Percentiles rank a stretch among this genome's conserved stretches.
phyloP scores from a whole-genome alignment of 441 rosid species.

The Breynia disticha region DNA sequence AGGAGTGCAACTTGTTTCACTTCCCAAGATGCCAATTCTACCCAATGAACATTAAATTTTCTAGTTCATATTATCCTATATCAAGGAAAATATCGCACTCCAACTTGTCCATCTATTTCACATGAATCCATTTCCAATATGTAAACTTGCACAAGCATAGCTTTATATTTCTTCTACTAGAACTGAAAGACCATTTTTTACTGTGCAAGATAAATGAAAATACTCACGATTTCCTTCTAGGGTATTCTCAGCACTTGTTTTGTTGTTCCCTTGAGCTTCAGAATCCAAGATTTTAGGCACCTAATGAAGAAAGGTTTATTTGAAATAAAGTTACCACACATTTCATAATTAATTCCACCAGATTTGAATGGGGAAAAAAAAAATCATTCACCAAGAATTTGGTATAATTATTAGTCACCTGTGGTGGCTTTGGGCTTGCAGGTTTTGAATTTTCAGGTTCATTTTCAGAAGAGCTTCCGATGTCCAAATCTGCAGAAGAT shows the following conservation, averaged over 20 bases:
- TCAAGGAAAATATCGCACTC: no score
- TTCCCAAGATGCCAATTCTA: no score
- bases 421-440: slow-evolving; percentile 24
- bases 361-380: background rate
- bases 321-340: background rate
- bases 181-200: background rate
- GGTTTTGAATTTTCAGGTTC: slow-evolving; percentile 38
- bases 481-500: slow-evolving; percentile 41
- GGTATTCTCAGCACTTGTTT: slow-evolving; percentile 26
- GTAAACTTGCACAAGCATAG: background rate
- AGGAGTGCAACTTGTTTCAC: no score
- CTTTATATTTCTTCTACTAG: background rate
- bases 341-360: background rate
- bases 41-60: no score
- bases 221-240: slow-evolving; percentile 55
- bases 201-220: slow-evolving; percentile 7
- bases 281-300: slow-evolving; percentile 29
- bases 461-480: slow-evolving; percentile 45
- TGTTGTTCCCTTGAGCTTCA: slow-evolving; percentile 36
- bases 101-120: no score
- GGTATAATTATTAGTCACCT: slow-evolving; percentile 25
- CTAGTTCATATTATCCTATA: no score
- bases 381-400: no score
- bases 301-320: slow-evolving; percentile 17
- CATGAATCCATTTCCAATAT: no score